Evolutionary conservation across 192 early-diverging fungal genomes (phyloP).

Genomic region (Irineochytrium annulatum): DNA sequence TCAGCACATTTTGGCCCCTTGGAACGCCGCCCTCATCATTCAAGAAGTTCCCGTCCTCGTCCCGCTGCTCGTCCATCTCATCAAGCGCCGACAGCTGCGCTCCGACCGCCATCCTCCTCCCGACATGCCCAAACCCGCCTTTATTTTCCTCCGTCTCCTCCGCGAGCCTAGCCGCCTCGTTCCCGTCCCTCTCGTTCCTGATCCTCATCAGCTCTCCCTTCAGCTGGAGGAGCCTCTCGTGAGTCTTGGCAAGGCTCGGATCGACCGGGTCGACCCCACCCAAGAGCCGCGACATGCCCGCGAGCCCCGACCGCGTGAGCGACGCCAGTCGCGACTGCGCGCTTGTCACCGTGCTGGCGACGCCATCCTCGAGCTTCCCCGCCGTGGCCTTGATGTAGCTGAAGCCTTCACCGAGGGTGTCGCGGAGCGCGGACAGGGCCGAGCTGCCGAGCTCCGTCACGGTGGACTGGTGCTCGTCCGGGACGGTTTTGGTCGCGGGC

Average conservation of each 20-base stretch:
- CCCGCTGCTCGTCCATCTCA: slow-evolving; percentile 17
- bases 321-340: not conserved
- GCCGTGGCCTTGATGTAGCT: not conserved
- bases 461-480: slow-evolving; percentile 5
- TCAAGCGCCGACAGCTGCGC: slow-evolving; percentile 18
- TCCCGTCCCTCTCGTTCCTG: slow-evolving; percentile 1
- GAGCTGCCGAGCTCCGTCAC: not conserved
- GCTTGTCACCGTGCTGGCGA: not conserved
- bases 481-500: not conserved
- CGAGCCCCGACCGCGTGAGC: slow-evolving; percentile 4
- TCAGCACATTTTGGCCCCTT: slow-evolving; percentile 4
- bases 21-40: slow-evolving; percentile 22
- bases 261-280: slow-evolving; percentile 11
- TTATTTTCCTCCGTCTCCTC: slow-evolving; percentile 1
- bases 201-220: slow-evolving; percentile 3
- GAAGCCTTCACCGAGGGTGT: slow-evolving; percentile 11
- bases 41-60: slow-evolving; percentile 22
- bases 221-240: slow-evolving; percentile 7
- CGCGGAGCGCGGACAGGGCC: slow-evolving; percentile 5
- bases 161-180: not conserved
- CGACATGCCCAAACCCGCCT: not conserved
- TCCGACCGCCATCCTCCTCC: slow-evolving; percentile 6
- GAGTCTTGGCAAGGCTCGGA: slow-evolving; percentile 12
- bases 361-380: not conserved
- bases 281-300: slow-evolving; percentile 3